phyloP scores from a whole-genome alignment of 2,329 filamentous ascomycete species.

The Exutisphaerella laricina region DNA sequence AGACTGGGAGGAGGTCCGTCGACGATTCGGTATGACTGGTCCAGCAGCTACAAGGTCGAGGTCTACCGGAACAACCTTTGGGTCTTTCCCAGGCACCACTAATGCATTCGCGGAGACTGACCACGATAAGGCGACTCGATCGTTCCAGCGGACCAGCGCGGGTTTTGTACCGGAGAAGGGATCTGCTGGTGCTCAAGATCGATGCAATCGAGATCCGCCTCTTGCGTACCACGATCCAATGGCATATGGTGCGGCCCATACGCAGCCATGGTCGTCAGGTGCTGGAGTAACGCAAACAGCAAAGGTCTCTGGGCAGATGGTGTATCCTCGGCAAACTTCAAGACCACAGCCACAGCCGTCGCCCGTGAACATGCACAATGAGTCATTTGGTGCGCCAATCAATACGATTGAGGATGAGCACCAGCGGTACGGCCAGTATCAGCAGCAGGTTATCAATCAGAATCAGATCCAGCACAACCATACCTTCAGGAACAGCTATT shows the following conservation, averaged over 20 bases:
- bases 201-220: not conserved
- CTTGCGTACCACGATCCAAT: not conserved
- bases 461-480: not conserved
- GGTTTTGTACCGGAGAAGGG: not conserved
- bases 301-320: not conserved
- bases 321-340: not conserved
- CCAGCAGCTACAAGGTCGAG: too few species aligned
- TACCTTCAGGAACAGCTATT: not conserved
- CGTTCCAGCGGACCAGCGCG: not conserved
- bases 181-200: not conserved
- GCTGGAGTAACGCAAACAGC: not conserved
- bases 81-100: not conserved
- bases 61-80: too few species aligned
- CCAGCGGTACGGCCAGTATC: slow-evolving; percentile 1
- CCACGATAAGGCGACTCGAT: not conserved
- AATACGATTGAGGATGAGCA: not conserved
- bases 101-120: not conserved
- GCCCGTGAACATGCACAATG: not conserved
- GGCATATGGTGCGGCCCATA: not conserved
- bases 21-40: too few species aligned
- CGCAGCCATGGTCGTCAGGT: not conserved
- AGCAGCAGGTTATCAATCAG: not conserved
- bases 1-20: too few species aligned
- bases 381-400: not conserved
- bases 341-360: not conserved